Evolutionary conservation across 805 yeast species (phyloP).

Genomic region (Lipomyces starkeyi): DNA sequence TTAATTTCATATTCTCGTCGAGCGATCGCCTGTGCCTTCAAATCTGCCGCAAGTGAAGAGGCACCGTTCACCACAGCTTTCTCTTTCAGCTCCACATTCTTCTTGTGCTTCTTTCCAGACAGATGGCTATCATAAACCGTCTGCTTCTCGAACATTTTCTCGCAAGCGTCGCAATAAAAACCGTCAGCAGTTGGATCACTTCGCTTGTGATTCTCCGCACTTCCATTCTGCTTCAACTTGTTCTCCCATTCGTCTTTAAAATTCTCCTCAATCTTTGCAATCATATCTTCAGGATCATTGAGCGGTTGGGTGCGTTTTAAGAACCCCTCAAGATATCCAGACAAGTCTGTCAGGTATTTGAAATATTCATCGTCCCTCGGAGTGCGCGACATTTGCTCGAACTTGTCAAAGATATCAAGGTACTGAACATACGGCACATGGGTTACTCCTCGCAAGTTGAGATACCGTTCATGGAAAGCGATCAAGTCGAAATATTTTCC

Average conservation of each 20-base stretch:
- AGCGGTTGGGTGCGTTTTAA: constrained; percentile 58
- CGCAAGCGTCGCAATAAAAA: constrained; percentile 67
- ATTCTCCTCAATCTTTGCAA: constrained; percentile 43
- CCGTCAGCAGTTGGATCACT: constrained; percentile 3
- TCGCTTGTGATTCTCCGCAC: neutral
- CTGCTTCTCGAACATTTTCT: constrained; percentile 63
- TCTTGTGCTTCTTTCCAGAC: constrained; percentile 74
- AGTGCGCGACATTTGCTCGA: constrained; percentile 43
- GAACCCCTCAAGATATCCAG: constrained; percentile 57
- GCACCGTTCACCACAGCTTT: constrained; percentile 19
- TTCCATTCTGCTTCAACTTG: constrained; percentile 30
- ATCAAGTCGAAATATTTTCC: constrained; percentile 70
- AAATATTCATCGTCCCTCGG: constrained; percentile 49
- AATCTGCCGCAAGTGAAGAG: neutral
- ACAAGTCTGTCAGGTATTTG: constrained; percentile 55
- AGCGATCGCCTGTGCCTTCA: constrained; percentile 40
- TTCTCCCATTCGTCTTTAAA: constrained; percentile 42
- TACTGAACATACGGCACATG: constrained; percentile 57
- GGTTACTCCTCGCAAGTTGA: constrained; percentile 52
- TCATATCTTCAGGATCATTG: constrained; percentile 48
- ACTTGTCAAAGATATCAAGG: constrained; percentile 53
- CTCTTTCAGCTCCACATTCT: constrained; percentile 47
- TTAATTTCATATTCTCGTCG: constrained; percentile 52
- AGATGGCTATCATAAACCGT: constrained; percentile 75
- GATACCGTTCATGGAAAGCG: constrained; percentile 58